These are phyloP conservation scores for Pachysandra terminalis DNA, from an alignment of 164 flowering plant genomes.

Conservation along the genomic window DNA sequence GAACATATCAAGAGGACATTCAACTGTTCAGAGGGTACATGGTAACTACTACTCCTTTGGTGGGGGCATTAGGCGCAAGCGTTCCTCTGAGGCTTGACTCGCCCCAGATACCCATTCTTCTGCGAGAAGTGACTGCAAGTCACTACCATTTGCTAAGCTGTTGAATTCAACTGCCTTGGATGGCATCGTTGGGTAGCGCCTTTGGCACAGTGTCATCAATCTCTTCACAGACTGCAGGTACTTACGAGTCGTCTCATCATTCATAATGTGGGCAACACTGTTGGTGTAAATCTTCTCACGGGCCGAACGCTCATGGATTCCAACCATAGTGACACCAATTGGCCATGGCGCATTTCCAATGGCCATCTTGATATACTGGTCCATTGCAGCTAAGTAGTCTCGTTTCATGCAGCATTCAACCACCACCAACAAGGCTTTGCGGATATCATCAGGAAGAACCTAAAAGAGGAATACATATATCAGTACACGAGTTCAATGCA, in stretches of 20 bases:
- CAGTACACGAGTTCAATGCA: not conserved
- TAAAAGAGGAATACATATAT: conserved; percentile 12
- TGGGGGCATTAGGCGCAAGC: conserved; percentile 62
- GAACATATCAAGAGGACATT: no score
- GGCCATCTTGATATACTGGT: conserved; percentile 89
- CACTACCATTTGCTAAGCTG: conserved; percentile 98
- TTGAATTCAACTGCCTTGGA: conserved; percentile 97
- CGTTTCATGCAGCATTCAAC: conserved; percentile 83
- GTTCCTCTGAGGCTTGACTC: conserved; percentile 45
- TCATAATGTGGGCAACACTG: conserved; percentile 99
- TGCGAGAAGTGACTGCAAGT: conserved; percentile 72
- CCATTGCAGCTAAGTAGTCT: conserved; percentile 95
- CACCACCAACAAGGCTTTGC: conserved; percentile 66
- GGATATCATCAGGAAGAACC: conserved; percentile 91
- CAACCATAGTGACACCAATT: conserved; percentile 99
- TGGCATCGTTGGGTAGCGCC: conserved; percentile 90
- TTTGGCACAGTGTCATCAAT: conserved; percentile 88
- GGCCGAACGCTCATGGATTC: conserved; percentile 99
- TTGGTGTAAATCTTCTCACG: conserved; percentile 97
- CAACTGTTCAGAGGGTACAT: not conserved
- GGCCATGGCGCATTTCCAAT: conserved; percentile 99
- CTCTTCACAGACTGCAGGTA: conserved; percentile 94
- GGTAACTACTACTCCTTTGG: conserved; percentile 15
- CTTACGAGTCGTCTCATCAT: conserved; percentile 97
- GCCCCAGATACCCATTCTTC: conserved; percentile 45